Evolutionary conservation across 2,329 filamentous ascomycete genomes (phyloP).

Genomic region (Tolypocladium nubicola): DNA sequence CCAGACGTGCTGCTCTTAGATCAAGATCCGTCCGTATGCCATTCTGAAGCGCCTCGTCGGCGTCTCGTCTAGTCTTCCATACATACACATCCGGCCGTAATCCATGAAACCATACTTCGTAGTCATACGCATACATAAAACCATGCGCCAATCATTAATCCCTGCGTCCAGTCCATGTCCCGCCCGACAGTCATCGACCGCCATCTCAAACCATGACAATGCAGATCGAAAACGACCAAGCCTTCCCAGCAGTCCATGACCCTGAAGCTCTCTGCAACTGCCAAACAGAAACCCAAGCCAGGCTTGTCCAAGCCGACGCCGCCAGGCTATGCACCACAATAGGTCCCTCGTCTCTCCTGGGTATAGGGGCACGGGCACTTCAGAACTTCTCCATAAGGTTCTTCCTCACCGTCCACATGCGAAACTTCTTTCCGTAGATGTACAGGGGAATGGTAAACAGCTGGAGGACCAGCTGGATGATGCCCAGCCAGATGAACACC

Average conservation of each 20-base stretch:
- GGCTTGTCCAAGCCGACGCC: no score
- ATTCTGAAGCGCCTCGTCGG: neutral
- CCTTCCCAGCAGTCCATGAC: neutral
- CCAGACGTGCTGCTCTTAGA: neutral
- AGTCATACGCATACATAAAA: no score
- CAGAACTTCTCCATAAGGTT: conserved; percentile 73
- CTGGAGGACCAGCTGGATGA: conserved; percentile 72
- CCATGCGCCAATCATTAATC: no score
- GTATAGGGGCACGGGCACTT: neutral
- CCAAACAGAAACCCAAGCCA: neutral
- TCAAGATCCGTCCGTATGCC: neutral
- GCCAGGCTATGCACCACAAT: no score
- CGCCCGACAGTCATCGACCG: neutral
- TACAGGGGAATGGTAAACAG: conserved; percentile 81
- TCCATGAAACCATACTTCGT: neutral
- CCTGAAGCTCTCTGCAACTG: neutral
- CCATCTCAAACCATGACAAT: neutral
- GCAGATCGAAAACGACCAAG: neutral
- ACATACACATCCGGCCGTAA: neutral
- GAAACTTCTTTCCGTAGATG: conserved; percentile 77
- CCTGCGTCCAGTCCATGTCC: neutral
- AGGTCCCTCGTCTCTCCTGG: no score
- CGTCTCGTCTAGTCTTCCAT: neutral
- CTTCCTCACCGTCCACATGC: conserved; percentile 89
- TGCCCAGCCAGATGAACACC: conserved; percentile 74